Base-by-base conservation (phyloP, 2,329 filamentous ascomycete species). In the Pyricularia grisea region DNA sequence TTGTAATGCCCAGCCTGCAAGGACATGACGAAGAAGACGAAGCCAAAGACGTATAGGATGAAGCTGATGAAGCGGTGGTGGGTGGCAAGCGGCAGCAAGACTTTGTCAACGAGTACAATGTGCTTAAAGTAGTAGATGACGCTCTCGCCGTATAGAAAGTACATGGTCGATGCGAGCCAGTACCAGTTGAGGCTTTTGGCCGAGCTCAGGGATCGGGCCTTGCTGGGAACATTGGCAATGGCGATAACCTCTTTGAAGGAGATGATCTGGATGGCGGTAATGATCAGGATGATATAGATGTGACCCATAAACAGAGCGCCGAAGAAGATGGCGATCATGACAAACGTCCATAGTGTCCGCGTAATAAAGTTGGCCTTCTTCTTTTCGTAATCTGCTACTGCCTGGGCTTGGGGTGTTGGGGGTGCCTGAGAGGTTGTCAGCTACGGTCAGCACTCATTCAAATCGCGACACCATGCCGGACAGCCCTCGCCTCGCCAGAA, bases 91-190 rank as follows among this genome's bases (percentile, higher is more conserved):
- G 95, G 95, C 70, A 97, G 84, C 71, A 99, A 84, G 65, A 98
- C 92, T 79, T 91, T 92, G 81, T 99, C 95, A 65, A 99, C 94
- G 70, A 99, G 83, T 63, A 99, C 89, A 73, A 99, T 94, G 78
- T 99, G 95, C 85, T 99, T 99, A 82, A 99, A 99, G 82, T 99
- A 99, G 83, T 99, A 99, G 76, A 99, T 97, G 76, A 99, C 94
- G 75, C 93, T 97, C 82, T 99, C 95, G 77, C 95, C 95, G 78
- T 99, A 99, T 67, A 99, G 85, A 75, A 97, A 99, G 84, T 99
- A 99, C 94, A 99, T 98, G 74, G 94, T 97, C 30, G 92, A 93
- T n/a, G 93, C 95, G 68, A 99, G 86, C 84, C 97, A 99, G 80
- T 99, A 99, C 95, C 95, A 99, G 81, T 98, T 98, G 74, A 99